Conservation (phyloP, 73 alveolate species). For the Paramecium tetraurelia region DNA sequence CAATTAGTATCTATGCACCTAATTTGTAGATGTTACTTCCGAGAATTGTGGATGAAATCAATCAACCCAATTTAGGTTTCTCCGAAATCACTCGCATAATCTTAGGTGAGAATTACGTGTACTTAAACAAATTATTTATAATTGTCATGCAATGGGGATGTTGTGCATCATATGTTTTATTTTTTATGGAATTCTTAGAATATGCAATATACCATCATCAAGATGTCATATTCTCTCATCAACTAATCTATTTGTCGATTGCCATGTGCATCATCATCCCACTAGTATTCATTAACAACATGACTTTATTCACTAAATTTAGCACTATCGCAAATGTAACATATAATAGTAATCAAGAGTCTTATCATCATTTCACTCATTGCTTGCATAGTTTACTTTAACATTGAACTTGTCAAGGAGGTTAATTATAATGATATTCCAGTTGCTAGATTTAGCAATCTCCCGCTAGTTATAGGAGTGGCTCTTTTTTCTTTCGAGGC, state of each 20-base stretch:
- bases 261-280: constrained; percentile 41
- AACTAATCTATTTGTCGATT: background rate
- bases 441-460: constrained; percentile 30
- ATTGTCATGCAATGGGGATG: constrained; percentile 51
- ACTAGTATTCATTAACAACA: constrained; percentile 1
- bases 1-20: background rate
- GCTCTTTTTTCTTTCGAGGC: constrained; percentile 52
- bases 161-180: constrained; percentile 47
- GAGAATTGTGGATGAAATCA: constrained; percentile 23
- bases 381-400: background rate
- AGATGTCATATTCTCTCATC: background rate
- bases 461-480: constrained; percentile 58
- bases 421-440: constrained; percentile 24
- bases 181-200: constrained; percentile 51
- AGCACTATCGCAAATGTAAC: background rate
- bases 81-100: background rate
- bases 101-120: constrained; percentile 30
- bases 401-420: background rate
- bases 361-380: background rate
- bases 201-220: constrained; percentile 28
- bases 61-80: constrained; percentile 32
- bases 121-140: background rate
- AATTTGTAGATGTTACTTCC: background rate
- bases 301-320: constrained; percentile 33
- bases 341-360: background rate